phyloP scores from a whole-genome alignment of 208 protist genomes.

The Leishmania tarentolae region DNA sequence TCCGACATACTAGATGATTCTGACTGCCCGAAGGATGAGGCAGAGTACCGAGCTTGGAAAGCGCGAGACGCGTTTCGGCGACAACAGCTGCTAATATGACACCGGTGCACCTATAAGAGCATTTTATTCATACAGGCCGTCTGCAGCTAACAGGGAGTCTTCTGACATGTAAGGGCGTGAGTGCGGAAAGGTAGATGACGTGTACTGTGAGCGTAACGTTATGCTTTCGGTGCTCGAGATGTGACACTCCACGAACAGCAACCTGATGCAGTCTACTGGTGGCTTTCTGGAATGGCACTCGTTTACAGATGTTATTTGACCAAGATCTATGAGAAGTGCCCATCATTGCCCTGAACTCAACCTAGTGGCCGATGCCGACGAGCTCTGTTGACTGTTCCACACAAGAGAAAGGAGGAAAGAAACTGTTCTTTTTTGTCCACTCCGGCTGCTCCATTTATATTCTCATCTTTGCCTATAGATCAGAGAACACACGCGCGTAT shows the following conservation, averaged over 20 bases:
- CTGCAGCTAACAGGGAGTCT: background rate
- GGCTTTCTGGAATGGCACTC: background rate
- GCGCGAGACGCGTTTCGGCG: conserved; percentile 33
- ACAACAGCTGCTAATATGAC: conserved; percentile 21
- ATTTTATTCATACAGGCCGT: background rate
- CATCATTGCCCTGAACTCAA: background rate
- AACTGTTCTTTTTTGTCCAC: background rate
- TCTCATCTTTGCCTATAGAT: background rate
- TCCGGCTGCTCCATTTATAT: background rate
- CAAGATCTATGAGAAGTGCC: background rate
- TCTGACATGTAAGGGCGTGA: background rate
- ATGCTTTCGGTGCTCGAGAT: background rate
- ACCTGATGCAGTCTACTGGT: background rate
- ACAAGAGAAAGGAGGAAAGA: background rate
- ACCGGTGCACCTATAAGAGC: background rate
- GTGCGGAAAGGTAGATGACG: background rate
- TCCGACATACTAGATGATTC: conserved; percentile 64
- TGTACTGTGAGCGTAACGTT: background rate
- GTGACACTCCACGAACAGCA: background rate
- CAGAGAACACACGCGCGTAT: background rate
- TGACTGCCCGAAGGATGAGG: conserved; percentile 54
- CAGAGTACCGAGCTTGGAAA: conserved; percentile 59
- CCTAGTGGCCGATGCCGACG: background rate
- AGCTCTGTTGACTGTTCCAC: background rate
- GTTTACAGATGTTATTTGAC: conserved; percentile 1